A percentile compares a stretch with the other conserved stretches of the same genome.
Evolutionary conservation across 1,139 yeast genomes (phyloP).

Genomic region (Magnusiomyces clavatus): DNA sequence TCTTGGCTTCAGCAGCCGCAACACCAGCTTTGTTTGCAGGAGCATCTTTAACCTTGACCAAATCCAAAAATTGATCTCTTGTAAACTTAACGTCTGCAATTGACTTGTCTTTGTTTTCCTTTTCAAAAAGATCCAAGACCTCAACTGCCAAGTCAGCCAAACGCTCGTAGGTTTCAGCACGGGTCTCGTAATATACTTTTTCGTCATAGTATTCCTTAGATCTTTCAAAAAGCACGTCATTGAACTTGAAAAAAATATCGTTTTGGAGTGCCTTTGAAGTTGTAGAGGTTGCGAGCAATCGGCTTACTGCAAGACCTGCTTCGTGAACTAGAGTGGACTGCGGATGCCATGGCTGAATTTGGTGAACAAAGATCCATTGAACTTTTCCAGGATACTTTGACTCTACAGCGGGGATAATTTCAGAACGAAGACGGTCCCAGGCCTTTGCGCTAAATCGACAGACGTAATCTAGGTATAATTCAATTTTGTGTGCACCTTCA

Average conservation of each 20-base stretch:
- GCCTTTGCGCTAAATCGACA: slow-evolving; percentile 70
- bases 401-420: slow-evolving; percentile 48
- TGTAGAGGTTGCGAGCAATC: slow-evolving; percentile 42
- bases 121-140: slow-evolving; percentile 29
- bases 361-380: slow-evolving; percentile 47
- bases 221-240: slow-evolving; percentile 43
- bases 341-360: slow-evolving; percentile 85
- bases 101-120: too few species aligned
- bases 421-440: slow-evolving; percentile 46
- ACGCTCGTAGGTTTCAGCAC: slow-evolving; percentile 50
- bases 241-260: slow-evolving; percentile 50
- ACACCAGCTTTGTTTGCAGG: slow-evolving; percentile 7
- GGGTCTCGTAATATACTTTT: slow-evolving; percentile 44
- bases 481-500: slow-evolving; percentile 34
- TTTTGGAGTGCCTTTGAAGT: not conserved
- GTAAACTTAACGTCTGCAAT: not conserved
- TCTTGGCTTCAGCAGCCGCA: slow-evolving; percentile 32
- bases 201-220: slow-evolving; percentile 50
- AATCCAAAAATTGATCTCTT: slow-evolving; percentile 22
- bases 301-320: slow-evolving; percentile 61
- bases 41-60: slow-evolving; percentile 25
- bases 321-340: slow-evolving; percentile 62
- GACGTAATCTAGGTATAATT: slow-evolving; percentile 65
- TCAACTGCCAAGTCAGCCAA: slow-evolving; percentile 46
- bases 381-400: slow-evolving; percentile 43